Evolutionary conservation across 2,329 filamentous ascomycete species (phyloP), one percentile per base, ranked within the genome.

Genomic region (Fusarium siculi): DNA sequence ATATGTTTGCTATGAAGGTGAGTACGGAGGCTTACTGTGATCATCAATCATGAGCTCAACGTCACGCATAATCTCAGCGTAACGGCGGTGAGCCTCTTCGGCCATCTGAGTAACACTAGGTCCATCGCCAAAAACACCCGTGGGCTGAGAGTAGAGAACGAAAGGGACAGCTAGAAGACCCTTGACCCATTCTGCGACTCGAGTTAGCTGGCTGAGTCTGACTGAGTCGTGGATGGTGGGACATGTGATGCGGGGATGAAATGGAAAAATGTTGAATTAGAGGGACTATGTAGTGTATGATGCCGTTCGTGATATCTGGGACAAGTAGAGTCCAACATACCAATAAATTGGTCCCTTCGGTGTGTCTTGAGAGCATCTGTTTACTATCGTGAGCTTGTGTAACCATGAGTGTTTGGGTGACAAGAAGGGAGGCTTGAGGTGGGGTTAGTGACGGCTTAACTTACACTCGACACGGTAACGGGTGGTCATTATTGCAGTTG

Each of bases 51-150:
- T 92, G 63, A 90, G 87, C 82, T 99, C 96, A 4, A 99, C 93
- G 82, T 98, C 96, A 68, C 91, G 89, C 89, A 98, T 94, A 78
- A 98, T 98, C 82, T 99, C 96, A 53, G 93, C 93, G 84, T 98
- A 99, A 70, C 96, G 91, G 63, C 93, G 88, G 79, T 96, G 94
- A 32, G 96, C 93, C 79, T 93, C 92, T 65, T 90, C 89, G 9
- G 93, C 93, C 86, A 96, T 95, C 65, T 91, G 88, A 49, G 88
- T 85, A 56, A 96, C 88, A 62, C 87, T 88, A 61, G 88, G 86
- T 68, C 89, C 89, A 76, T 90, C 87, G 73, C 95, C 92, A 78
- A 96, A 95, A 46, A 95, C 90, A 25, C 94, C 94, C 2, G 94
- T 97, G 7, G 96, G 96, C 80, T 98, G 95, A 3, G 96, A 98